These are phyloP conservation scores for Cercospora zeae-maydis DNA, from an alignment of 2,329 filamentous ascomycete genomes.

Conservation along the genomic window DNA sequence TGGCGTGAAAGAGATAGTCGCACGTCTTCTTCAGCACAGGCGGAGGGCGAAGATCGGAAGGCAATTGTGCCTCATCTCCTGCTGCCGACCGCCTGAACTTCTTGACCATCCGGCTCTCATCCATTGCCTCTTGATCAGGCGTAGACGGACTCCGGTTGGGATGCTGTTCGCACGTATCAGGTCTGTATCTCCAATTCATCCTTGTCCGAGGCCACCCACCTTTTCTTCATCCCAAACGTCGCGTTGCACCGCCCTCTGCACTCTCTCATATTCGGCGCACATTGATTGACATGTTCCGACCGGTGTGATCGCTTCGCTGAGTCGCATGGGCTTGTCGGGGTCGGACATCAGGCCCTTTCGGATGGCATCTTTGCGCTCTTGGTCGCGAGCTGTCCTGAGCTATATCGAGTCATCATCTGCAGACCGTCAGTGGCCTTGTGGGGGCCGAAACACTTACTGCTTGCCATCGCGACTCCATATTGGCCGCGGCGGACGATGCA, in stretches of 20 bases:
- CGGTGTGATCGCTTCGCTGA: constrained; percentile 59
- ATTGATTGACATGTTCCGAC: constrained; percentile 61
- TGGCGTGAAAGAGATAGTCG: constrained; percentile 44
- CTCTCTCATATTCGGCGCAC: constrained; percentile 62
- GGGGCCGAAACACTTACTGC: constrained; percentile 21
- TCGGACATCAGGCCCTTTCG: constrained; percentile 54
- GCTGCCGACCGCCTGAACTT: constrained; percentile 61
- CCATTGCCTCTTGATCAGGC: constrained; percentile 38
- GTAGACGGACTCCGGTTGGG: constrained; percentile 28
- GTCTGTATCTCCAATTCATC: constrained; percentile 22
- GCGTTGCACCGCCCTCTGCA: constrained; percentile 59
- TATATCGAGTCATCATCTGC: constrained; percentile 33
- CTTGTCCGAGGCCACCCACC: constrained; percentile 40
- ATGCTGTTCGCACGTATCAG: constrained; percentile 31
- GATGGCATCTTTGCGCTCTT: constrained; percentile 51
- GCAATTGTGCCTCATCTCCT: constrained; percentile 60
- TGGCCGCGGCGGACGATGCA: constrained; percentile 15
- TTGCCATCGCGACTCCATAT: constrained; percentile 24
- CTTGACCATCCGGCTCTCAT: constrained; percentile 59
- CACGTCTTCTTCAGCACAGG: constrained; percentile 43
- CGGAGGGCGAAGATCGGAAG: constrained; percentile 61
- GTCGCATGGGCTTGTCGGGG: constrained; percentile 57
- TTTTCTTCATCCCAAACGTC: constrained; percentile 60
- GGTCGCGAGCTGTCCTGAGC: constrained; percentile 50
- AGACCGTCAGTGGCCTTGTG: constrained; percentile 25